Conservation (phyloP, 2,329 filamentous ascomycete genomes). For the Waltergamsia citrina region DNA sequence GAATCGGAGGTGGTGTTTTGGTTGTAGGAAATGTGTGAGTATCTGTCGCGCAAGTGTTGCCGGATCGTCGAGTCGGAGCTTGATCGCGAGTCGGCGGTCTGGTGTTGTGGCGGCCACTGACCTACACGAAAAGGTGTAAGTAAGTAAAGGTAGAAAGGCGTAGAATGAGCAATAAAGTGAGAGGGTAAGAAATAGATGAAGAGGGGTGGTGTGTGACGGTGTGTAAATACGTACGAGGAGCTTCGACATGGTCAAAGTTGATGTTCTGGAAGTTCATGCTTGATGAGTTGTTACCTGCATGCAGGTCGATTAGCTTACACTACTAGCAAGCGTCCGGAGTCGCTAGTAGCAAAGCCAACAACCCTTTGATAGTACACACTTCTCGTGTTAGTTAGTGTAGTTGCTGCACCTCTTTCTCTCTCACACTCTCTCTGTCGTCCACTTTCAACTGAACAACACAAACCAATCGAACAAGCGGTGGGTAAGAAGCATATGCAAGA, state of each 20-base stretch:
- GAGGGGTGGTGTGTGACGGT: too few relatives aligned
- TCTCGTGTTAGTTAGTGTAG: neutral
- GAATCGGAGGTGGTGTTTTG: neutral
- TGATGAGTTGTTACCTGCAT: too few relatives aligned
- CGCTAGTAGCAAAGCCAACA: too few relatives aligned
- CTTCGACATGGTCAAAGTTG: constrained; percentile 25
- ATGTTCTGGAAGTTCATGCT: constrained; percentile 28
- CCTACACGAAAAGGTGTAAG: constrained; percentile 1
- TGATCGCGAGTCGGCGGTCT: constrained; percentile 4
- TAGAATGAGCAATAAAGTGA: neutral
- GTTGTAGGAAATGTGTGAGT: neutral
- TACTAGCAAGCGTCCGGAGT: too few relatives aligned
- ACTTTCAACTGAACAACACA: too few relatives aligned
- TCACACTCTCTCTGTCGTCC: too few relatives aligned
- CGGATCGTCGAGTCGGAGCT: constrained; percentile 4
- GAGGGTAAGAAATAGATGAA: neutral
- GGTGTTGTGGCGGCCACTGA: constrained; percentile 3
- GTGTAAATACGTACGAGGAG: constrained; percentile 23
- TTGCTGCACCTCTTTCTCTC: constrained; percentile 3
- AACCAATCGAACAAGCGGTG: constrained; percentile 4
- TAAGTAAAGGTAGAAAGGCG: neutral
- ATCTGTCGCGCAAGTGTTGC: too few relatives aligned
- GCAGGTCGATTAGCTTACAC: too few relatives aligned
- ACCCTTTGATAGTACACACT: neutral
- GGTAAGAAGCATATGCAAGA: constrained; percentile 5